Evolutionary conservation across 805 yeast genomes (phyloP), one percentile per base, ranked within the genome.

Genomic region (Zygosaccharomyces siamensis): DNA sequence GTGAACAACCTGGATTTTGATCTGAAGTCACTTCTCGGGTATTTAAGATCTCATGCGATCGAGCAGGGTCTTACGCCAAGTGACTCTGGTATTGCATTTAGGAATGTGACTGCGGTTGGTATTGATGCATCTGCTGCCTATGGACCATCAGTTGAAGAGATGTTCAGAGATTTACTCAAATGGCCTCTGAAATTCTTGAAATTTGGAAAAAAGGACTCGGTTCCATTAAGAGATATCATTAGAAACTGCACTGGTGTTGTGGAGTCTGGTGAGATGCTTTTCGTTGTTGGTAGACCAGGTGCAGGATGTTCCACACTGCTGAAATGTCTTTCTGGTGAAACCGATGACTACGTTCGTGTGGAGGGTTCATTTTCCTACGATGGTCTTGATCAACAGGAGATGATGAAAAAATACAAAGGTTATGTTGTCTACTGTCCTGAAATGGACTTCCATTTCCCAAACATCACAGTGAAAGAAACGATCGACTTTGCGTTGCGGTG

Each of bases 231-330:
- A 58, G 63, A 69, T 33, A 71, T 74, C 47, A 70, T 74, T 46
- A 70, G 68, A 55, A 66, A 72, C 43, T 64, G 71, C 54, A 63
- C 70, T 32, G 78, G 76, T 64, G 68, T 73, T 35, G 68, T 69
- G 23, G 72, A 68, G 51, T 67, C 76, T 14, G 83, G 82, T 54
- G 78, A 76, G 56, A 74, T 78, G 79, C 66, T 76, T 45, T 69
- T 78, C 48, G 80, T 76, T 20, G 62, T 76, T 44, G 80, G 80
- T 56, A 72, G 76, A 63, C 84, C 86, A 2, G 84, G 84, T 59
- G 79, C 84, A 30, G 85, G 86, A 52, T 79, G 84, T 59, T 79
- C 85, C 3, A 75, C 84, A 4, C 63, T 80, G 33, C 62, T 80
- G 56, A 74, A 74, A 52, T 59, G 71, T 48, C 46, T 74, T 18